Evolutionary conservation across 108 stramenopile species (phyloP), one percentile per base, ranked within the genome.

Genomic region (Nannochloropsis gaditana): DNA sequence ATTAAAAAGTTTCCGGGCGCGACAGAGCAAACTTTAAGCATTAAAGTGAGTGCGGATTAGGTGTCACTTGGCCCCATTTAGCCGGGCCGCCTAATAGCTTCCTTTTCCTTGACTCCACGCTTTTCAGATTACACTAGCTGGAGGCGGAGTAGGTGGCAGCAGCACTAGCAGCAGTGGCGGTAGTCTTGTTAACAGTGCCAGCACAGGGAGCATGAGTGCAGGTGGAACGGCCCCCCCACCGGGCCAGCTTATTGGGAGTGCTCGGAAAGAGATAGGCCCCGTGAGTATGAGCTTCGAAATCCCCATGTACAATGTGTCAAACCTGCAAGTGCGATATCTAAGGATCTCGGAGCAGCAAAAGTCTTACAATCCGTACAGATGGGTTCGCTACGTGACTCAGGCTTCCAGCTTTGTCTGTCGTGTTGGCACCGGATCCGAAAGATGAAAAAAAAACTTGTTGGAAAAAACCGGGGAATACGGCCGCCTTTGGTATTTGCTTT

Each of bases 301-400:
- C 47, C 99, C 99, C 44, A 99, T 99, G 97, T 99, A 95, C 93
- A 99, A 98, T 91, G 99, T 98, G 11, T 96, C 95, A 44, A 95
- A 95, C 86, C 90, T 99, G 83, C 96, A 99, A 87, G 97, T 99
- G 83, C 91, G 95, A 43, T 98, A 99, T 91, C 89, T 99, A 84
- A 93, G 96, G 87, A 97, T 99, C 86, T 95, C 96, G 5, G 99
- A 99, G 86, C 91, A 92, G 85, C 94, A 94, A 92, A 95, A 94
- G 79, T 94, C 95, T 81, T 99, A 99, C 92, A 95, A 97, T 45
- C 99, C 99, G 21, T 98, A 97, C 88, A 95, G 99, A 83, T 99
- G 99, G 99, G 99, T 99, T 43, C 94, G 99, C 81, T 99, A 99
- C 89, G 97, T 99, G 84, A 98, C 99, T 43, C 96, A 97, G 89